Evolutionary conservation across 2,329 filamentous ascomycete species (phyloP), one percentile per base, ranked within the genome.

Genomic region (Ambrosiella xylebori): DNA sequence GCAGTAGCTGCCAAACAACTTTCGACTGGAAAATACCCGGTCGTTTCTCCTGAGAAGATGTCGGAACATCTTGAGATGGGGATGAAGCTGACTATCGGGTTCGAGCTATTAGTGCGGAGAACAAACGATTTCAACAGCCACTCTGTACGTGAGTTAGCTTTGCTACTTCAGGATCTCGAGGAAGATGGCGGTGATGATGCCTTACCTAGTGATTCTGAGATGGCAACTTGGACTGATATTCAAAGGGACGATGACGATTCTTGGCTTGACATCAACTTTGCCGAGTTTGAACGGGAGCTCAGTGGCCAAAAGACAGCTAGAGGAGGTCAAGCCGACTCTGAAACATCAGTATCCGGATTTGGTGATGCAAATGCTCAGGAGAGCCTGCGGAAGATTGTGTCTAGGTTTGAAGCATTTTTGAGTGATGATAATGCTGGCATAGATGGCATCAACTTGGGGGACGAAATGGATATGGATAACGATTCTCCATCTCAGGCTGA

Each of bases 261-360:
- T 19, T 98, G 93, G 93, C 75, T 98, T 63, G 84, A 97, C 64
- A 94, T 98, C 59, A 83, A 90, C 66, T 96, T 88, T 63, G 78
- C 85, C 15, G 89, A 96, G 62, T 88, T 98, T 58, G 90, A 96
- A 65, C 76, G 78, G 36, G 89, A 96, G 67, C 72, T 98, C 1
- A 74, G 78, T 37, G 76, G 78, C 0, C 73, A 63, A n/a, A 52
- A 41, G 56, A 70, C 71, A 44, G 67, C 65, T 7, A 19, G 12
- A 6, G 67, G 71, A 1, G 68, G 74, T 35, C 9, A 13, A 15
- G n/a, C 51, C n/a, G 51, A 38, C 9, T 47, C n/a, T 17, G 19
- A 47, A 15, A 7, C n/a, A 15, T 37, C 40, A n/a, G 1, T 7
- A 11, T 61, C 64, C n/a, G 76, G 75, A 0, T 82, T 87, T 65